These are phyloP conservation scores for Aspergillus sojae DNA, from an alignment of 2,329 filamentous ascomycete genomes.

Conservation along the genomic window DNA sequence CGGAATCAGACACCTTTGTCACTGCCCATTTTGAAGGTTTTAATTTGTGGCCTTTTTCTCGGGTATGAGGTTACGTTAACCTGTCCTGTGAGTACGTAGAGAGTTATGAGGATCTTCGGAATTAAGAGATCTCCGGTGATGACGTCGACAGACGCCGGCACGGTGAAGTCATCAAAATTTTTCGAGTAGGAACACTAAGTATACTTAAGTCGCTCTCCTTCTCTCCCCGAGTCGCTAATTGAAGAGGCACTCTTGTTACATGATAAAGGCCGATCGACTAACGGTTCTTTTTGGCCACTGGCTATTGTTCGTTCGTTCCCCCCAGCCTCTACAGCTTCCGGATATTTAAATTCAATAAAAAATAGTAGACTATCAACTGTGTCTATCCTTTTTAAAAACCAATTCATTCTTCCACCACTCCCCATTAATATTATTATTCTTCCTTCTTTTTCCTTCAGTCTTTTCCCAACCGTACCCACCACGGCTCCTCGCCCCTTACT, in stretches of 20 bases:
- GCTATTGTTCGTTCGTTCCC: background rate
- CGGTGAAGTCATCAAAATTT: constrained; percentile 1
- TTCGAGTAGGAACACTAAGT: background rate
- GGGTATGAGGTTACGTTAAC: background rate
- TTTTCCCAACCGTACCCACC: background rate
- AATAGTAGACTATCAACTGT: background rate
- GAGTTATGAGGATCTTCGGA: background rate
- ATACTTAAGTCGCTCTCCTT: no score
- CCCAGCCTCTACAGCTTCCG: background rate
- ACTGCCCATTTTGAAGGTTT: background rate
- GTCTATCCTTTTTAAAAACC: background rate
- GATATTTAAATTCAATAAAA: background rate
- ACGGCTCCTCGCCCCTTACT: background rate
- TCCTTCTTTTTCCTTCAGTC: background rate
- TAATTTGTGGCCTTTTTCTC: background rate
- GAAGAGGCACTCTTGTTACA: no score
- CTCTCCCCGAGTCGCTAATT: no score
- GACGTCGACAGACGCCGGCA: constrained; percentile 1
- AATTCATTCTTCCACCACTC: background rate
- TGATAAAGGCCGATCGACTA: no score
- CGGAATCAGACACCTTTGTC: no score
- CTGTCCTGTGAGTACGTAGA: no score
- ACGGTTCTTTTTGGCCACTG: no score
- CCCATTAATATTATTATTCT: background rate
- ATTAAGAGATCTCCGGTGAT: background rate